Evolutionary conservation across 1,139 yeast species (phyloP).

Genomic region (Arxiozyma bovina): DNA sequence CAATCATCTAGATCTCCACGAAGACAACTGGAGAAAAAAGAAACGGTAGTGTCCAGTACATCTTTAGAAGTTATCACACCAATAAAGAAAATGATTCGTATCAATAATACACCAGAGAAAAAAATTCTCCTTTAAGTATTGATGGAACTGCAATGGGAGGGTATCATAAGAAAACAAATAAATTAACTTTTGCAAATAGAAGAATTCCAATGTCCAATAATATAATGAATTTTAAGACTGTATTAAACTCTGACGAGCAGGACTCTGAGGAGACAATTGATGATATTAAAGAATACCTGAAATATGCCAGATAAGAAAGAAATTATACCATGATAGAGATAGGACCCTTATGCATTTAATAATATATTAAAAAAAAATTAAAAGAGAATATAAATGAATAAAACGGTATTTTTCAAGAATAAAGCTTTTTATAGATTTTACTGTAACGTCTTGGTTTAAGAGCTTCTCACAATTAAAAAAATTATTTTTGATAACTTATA

Average conservation of each 20-base stretch:
- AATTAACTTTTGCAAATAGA: background rate
- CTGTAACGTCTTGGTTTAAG: background rate
- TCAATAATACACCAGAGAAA: conserved; percentile 15
- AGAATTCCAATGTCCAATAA: conserved; percentile 6
- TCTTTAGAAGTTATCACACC: conserved; percentile 19
- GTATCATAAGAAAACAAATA: background rate
- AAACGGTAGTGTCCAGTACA: conserved; percentile 1
- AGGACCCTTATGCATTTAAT: no score
- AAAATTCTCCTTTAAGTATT: background rate
- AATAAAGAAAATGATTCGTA: conserved; percentile 17
- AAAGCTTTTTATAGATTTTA: background rate
- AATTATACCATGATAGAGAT: no score
- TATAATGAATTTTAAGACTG: conserved; percentile 5
- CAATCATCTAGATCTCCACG: background rate
- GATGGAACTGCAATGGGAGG: background rate
- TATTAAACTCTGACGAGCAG: background rate
- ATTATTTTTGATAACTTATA: background rate
- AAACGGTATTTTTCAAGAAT: background rate
- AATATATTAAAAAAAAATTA: no score
- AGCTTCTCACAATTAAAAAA: background rate
- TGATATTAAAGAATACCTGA: conserved; percentile 16
- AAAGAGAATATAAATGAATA: background rate
- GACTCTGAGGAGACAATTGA: conserved; percentile 11
- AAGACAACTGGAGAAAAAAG: background rate
- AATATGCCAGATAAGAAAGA: conserved; percentile 8